Percentiles rank a stretch among this genome's conserved stretches.
Evolutionary conservation across 495 filamentous ascomycete species (phyloP).

Genomic region (Evernia prunastri): DNA sequence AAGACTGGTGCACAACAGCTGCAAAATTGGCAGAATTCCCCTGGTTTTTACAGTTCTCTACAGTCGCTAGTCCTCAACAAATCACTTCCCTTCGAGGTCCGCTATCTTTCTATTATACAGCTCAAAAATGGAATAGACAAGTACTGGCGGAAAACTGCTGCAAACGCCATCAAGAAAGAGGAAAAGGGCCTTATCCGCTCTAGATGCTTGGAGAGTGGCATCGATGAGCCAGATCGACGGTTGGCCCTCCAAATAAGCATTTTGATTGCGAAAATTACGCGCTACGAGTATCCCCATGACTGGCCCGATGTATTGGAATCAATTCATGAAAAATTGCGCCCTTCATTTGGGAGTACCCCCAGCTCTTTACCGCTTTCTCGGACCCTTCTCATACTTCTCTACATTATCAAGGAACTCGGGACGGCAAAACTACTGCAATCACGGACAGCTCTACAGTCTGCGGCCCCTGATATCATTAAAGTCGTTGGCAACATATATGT

Average conservation of each 20-base stretch:
- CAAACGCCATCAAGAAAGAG: slow-evolving; percentile 61
- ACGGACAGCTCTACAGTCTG: slow-evolving; percentile 62
- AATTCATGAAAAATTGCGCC: background rate
- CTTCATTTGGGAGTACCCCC: background rate
- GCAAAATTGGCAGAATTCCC: slow-evolving; percentile 72
- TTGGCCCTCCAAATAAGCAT: slow-evolving; percentile 83
- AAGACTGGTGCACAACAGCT: slow-evolving; percentile 78
- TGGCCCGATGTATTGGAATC: slow-evolving; percentile 44
- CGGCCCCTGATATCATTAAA: slow-evolving; percentile 73
- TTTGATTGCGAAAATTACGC: slow-evolving; percentile 76
- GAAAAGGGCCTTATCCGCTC: slow-evolving; percentile 71
- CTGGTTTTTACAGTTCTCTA: slow-evolving; percentile 68
- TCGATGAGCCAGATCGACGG: slow-evolving; percentile 63
- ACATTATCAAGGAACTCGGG: slow-evolving; percentile 83
- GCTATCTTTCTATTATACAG: slow-evolving; percentile 87
- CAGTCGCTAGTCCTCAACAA: slow-evolving; percentile 76
- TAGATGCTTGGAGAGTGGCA: slow-evolving; percentile 61
- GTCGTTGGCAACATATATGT: slow-evolving; percentile 71
- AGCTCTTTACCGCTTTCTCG: slow-evolving; percentile 35
- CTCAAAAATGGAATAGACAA: slow-evolving; percentile 94
- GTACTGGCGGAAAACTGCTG: slow-evolving; percentile 75
- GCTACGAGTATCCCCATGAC: slow-evolving; percentile 80
- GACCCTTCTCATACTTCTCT: slow-evolving; percentile 67
- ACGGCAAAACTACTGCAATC: slow-evolving; percentile 67
- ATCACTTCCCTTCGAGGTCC: slow-evolving; percentile 62